These are phyloP conservation scores for Zangia roseola DNA, from an alignment of 768 basidiomycete genomes.

Conservation along the genomic window DNA sequence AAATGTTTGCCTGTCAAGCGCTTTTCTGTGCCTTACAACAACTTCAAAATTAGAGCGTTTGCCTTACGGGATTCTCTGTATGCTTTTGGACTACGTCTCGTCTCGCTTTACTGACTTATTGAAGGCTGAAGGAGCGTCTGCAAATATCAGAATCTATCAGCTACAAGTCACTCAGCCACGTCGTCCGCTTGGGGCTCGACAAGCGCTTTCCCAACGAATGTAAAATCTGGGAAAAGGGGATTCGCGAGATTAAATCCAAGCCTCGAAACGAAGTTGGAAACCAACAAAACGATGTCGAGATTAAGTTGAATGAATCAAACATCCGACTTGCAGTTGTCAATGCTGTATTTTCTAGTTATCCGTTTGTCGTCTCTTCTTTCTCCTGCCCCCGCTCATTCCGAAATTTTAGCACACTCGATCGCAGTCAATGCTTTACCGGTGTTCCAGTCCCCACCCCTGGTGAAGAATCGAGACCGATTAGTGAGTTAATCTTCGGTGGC, in stretches of 20 bases:
- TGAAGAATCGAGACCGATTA: conserved; percentile 12
- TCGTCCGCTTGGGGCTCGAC: conserved; percentile 32
- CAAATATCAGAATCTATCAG: conserved; percentile 23
- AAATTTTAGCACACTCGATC: conserved; percentile 17
- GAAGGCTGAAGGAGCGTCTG: conserved; percentile 26
- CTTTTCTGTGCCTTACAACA: background rate
- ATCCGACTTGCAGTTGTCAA: conserved; percentile 26
- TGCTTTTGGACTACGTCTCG: background rate
- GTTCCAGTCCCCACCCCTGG: conserved; percentile 11
- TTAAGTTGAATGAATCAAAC: conserved; percentile 13
- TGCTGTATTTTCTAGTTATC: conserved; percentile 28
- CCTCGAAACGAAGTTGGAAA: background rate
- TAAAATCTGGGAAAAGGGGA: conserved; percentile 21
- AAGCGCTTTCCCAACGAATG: conserved; percentile 28
- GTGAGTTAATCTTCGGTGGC: background rate
- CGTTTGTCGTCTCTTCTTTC: conserved; percentile 10
- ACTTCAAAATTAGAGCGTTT: conserved; percentile 8
- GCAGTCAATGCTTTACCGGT: conserved; percentile 12
- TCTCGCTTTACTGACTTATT: background rate
- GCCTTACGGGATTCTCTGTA: conserved; percentile 27
- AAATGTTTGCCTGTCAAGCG: conserved; percentile 26
- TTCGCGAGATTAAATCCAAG: conserved; percentile 5
- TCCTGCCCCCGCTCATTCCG: background rate
- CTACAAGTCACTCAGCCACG: conserved; percentile 25
- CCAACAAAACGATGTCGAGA: conserved; percentile 12